Conservation (phyloP, 2,329 filamentous ascomycete genomes). For the Coniochaeta pulveracea region DNA sequence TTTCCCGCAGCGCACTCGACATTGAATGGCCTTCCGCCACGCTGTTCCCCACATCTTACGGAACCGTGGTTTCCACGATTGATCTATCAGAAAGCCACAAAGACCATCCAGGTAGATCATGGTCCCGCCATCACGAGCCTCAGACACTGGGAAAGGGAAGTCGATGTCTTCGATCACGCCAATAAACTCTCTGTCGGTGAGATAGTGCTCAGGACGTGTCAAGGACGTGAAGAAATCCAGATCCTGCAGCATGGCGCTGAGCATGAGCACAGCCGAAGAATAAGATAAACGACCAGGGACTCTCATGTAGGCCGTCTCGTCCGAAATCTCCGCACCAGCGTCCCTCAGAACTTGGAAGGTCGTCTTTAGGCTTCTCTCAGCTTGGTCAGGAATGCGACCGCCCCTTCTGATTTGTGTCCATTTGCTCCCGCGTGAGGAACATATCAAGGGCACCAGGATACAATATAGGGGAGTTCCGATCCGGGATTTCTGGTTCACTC, state of each 20-base stretch:
- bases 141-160: background rate
- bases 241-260: conserved; percentile 1
- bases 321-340: too few species aligned
- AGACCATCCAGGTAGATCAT: background rate
- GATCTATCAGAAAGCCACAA: background rate
- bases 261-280: too few species aligned
- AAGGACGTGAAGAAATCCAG: background rate
- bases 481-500: background rate
- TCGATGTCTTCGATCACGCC: background rate
- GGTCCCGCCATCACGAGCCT: background rate
- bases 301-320: too few species aligned
- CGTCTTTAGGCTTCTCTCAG: background rate
- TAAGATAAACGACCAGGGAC: too few species aligned
- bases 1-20: background rate
- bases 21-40: background rate
- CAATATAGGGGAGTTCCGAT: background rate
- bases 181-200: background rate
- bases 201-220: background rate
- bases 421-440: background rate
- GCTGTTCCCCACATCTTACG: background rate
- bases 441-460: background rate
- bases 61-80: background rate
- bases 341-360: too few species aligned
- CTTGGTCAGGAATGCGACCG: background rate
- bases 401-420: background rate